phyloP scores from a whole-genome alignment of 768 basidiomycete genomes.

The Filobasidium floriforme region DNA sequence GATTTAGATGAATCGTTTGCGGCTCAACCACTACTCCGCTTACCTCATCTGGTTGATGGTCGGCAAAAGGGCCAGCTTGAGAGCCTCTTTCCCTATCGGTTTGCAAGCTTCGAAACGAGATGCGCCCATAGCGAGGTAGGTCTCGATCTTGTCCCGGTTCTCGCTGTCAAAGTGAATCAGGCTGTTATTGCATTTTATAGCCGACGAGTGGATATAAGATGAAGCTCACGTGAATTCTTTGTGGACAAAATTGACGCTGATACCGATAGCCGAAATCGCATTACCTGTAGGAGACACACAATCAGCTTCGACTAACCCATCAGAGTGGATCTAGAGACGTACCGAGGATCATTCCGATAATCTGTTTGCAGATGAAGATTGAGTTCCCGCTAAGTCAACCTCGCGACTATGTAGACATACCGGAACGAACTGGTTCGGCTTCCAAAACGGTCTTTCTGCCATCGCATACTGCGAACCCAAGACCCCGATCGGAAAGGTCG shows the following conservation, averaged over 20 bases:
- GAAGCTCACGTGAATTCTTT: slow-evolving; percentile 63
- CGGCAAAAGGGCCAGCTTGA: slow-evolving; percentile 71
- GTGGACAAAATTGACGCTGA: slow-evolving; percentile 62
- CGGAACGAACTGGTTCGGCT: slow-evolving; percentile 70
- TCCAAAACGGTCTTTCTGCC: slow-evolving; percentile 71
- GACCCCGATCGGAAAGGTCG: slow-evolving; percentile 71
- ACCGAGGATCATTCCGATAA: neutral
- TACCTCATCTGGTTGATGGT: slow-evolving; percentile 72
- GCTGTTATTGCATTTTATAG: neutral
- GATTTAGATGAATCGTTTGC: neutral
- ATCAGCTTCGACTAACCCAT: slow-evolving; percentile 66
- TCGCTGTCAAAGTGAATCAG: slow-evolving; percentile 51
- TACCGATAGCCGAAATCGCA: slow-evolving; percentile 67
- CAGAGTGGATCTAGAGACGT: slow-evolving; percentile 54
- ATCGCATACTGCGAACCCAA: slow-evolving; percentile 69
- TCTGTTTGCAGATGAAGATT: too few species aligned
- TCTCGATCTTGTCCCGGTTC: slow-evolving; percentile 76
- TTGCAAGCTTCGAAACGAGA: slow-evolving; percentile 73
- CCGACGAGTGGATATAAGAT: neutral
- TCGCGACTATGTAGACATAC: neutral
- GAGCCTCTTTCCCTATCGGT: slow-evolving; percentile 67
- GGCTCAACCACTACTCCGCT: slow-evolving; percentile 34
- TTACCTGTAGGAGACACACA: slow-evolving; percentile 52
- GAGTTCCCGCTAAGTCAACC: too few species aligned
- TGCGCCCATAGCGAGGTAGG: slow-evolving; percentile 76